Conservation (phyloP, 2,329 filamentous ascomycete genomes). For the Xylariales sp. region DNA sequence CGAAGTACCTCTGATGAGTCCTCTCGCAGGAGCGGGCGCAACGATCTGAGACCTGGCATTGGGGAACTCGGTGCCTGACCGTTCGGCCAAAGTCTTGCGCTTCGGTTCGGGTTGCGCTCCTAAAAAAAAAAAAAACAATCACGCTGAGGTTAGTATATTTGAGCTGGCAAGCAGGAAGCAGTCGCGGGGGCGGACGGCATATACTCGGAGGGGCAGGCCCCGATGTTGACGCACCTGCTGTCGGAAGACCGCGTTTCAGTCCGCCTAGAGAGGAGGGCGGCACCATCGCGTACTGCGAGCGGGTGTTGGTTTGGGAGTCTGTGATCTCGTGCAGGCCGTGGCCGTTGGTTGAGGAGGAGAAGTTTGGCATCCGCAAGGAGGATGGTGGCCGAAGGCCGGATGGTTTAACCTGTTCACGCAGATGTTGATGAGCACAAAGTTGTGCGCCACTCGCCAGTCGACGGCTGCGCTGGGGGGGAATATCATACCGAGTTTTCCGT, state of each 20-base stretch:
- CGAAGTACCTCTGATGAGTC: slow-evolving; percentile 40
- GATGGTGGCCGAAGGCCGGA: slow-evolving; percentile 8
- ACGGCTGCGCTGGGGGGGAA: neutral
- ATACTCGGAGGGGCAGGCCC: too few relatives aligned
- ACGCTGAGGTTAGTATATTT: too few relatives aligned
- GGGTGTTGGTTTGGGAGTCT: slow-evolving; percentile 57
- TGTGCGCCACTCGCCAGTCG: too few relatives aligned
- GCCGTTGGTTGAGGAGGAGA: slow-evolving; percentile 16
- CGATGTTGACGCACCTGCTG: slow-evolving; percentile 39
- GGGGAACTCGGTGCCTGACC: slow-evolving; percentile 44
- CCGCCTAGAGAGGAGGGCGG: slow-evolving; percentile 31
- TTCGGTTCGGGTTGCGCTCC: slow-evolving; percentile 54
- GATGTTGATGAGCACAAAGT: neutral
- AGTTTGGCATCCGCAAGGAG: slow-evolving; percentile 16
- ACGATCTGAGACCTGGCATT: slow-evolving; percentile 28
- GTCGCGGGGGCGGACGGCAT: too few relatives aligned
- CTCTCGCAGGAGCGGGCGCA: slow-evolving; percentile 35
- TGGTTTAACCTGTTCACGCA: slow-evolving; percentile 2
- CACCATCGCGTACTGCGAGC: slow-evolving; percentile 37
- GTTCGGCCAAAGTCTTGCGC: slow-evolving; percentile 53
- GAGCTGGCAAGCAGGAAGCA: too few relatives aligned
- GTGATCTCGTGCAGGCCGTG: slow-evolving; percentile 48
- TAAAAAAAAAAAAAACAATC: too few relatives aligned
- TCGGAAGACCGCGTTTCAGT: slow-evolving; percentile 47
- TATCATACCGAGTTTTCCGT: slow-evolving; percentile 13